Evolutionary conservation across 306 rosid genomes (phyloP).

Genomic region (Rosa chinensis): DNA sequence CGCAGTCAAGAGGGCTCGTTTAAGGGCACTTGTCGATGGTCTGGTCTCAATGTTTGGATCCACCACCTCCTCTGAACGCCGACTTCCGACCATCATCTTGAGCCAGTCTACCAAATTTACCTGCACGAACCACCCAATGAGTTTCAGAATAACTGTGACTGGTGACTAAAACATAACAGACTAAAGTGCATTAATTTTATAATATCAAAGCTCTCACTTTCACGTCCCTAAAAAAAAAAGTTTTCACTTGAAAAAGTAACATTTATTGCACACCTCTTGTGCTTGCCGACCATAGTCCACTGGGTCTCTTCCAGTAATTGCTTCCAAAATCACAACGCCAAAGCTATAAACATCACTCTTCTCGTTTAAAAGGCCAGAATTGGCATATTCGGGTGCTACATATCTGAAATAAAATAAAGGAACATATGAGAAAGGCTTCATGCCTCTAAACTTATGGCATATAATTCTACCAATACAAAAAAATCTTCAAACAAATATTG

Average conservation of each 20-base stretch:
- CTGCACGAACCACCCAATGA: constrained; percentile 45
- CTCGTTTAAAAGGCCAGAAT: constrained; percentile 85
- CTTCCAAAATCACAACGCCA: constrained; percentile 79
- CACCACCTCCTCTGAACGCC: constrained; percentile 87
- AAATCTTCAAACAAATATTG: constrained; percentile 1
- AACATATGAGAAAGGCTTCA: constrained; percentile 11
- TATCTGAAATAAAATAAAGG: constrained; percentile 53
- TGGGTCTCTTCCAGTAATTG: constrained; percentile 90
- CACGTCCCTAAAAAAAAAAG: background rate
- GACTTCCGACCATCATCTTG: constrained; percentile 90
- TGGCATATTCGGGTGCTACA: constrained; percentile 97
- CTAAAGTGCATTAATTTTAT: background rate
- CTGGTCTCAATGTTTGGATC: constrained; percentile 83
- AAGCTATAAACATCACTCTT: constrained; percentile 89
- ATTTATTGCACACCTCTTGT: constrained; percentile 57
- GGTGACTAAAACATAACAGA: background rate
- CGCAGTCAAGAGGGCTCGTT: constrained; percentile 85
- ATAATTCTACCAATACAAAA: constrained; percentile 2
- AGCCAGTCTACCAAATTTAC: constrained; percentile 96
- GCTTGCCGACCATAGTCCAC: constrained; percentile 80
- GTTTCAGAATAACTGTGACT: background rate
- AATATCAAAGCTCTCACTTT: background rate
- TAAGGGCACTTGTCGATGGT: constrained; percentile 88
- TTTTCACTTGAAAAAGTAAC: constrained; percentile 9
- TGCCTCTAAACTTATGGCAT: constrained; percentile 11